Conservation (phyloP, 257 asterid genomes). For the Gentiana dahurica region DNA sequence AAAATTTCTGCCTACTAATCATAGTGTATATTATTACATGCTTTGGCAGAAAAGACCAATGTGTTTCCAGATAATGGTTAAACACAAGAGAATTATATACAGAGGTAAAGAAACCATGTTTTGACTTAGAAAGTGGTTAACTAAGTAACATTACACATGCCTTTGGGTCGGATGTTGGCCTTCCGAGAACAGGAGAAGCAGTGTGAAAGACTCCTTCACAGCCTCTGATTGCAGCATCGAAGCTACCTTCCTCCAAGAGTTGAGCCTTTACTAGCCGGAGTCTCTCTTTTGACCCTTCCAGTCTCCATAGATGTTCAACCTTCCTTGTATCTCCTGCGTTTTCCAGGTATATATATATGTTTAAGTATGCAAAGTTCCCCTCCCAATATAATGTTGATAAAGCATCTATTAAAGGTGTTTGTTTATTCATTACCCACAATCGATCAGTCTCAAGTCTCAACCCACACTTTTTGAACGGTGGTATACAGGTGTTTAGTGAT, state of each 20-base stretch:
- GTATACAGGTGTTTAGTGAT: too few relatives aligned
- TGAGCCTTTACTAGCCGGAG: conserved; percentile 55
- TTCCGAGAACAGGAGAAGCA: conserved; percentile 80
- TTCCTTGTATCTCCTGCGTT: conserved; percentile 42
- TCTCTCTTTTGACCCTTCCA: conserved; percentile 74
- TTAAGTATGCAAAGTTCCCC: too few relatives aligned
- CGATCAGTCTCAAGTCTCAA: too few relatives aligned
- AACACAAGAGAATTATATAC: too few relatives aligned
- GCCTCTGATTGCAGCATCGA: conserved; percentile 60
- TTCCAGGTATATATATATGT: not conserved
- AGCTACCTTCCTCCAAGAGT: conserved; percentile 68
- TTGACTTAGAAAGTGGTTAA: too few relatives aligned
- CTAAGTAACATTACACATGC: conserved; percentile 9
- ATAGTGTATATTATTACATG: not conserved
- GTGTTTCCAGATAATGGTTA: too few relatives aligned
- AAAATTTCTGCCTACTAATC: conserved; percentile 45
- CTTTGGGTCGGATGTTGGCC: conserved; percentile 26
- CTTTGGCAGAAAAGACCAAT: not conserved
- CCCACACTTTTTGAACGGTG: too few relatives aligned
- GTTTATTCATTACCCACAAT: too few relatives aligned
- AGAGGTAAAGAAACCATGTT: too few relatives aligned
- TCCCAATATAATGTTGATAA: too few relatives aligned
- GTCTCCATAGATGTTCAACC: conserved; percentile 65
- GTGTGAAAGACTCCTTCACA: conserved; percentile 88
- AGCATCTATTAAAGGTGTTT: too few relatives aligned